These are phyloP conservation scores for Leccinum longicurvipes DNA, from an alignment of 768 basidiomycete species.

Conservation along the genomic window DNA sequence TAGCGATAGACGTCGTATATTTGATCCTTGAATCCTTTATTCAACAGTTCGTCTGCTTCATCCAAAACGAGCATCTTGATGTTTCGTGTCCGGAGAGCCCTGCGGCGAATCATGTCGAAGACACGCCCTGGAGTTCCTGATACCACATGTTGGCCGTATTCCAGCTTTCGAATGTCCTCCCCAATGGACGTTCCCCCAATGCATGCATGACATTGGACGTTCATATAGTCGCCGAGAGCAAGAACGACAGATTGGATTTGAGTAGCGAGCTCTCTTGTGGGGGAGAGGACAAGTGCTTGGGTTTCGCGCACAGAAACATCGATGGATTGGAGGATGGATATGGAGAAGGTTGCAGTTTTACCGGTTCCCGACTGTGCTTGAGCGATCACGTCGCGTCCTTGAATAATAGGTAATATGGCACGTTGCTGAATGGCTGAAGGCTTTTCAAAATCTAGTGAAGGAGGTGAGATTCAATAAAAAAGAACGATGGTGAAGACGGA, in stretches of 20 bases:
- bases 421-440: constrained; percentile 99
- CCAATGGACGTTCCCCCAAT: constrained; percentile 97
- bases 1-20: constrained; percentile 99
- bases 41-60: constrained; percentile 93
- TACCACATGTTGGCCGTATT: constrained; percentile 96
- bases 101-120: constrained; percentile 97
- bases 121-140: constrained; percentile 97
- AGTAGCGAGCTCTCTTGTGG: constrained; percentile 98
- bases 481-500: constrained; percentile 34
- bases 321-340: constrained; percentile 97
- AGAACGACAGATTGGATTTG: constrained; percentile 98
- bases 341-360: constrained; percentile 99
- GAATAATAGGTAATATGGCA: constrained; percentile 93
- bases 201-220: constrained; percentile 97
- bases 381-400: constrained; percentile 96
- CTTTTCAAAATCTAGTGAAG: constrained; percentile 80
- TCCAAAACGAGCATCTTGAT: constrained; percentile 98
- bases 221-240: constrained; percentile 98
- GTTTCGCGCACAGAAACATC: constrained; percentile 93
- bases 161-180: constrained; percentile 95
- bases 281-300: constrained; percentile 93
- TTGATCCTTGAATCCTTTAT: constrained; percentile 99
- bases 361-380: constrained; percentile 99
- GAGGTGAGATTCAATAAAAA: constrained; percentile 2
- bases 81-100: constrained; percentile 89